Evolutionary conservation across 1,284 basidiomycete genomes (phyloP).

Genomic region (Cryptococcus deneoformans): DNA sequence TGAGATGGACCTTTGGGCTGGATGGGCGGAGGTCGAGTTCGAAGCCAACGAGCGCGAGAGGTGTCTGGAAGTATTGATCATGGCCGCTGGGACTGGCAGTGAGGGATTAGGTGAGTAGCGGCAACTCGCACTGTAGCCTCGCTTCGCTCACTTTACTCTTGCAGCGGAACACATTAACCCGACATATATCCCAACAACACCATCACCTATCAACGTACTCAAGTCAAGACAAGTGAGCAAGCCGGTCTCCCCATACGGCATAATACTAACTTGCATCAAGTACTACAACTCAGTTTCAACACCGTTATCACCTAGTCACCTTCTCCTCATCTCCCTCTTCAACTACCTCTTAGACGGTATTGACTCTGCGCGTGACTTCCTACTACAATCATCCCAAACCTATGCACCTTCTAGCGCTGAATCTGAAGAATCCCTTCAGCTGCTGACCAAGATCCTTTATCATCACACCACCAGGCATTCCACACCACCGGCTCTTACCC

Average conservation of each 20-base stretch:
- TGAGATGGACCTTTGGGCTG: constrained; percentile 65
- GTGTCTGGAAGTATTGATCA: constrained; percentile 24
- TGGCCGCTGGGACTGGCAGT: constrained; percentile 22
- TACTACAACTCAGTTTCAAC: constrained; percentile 11
- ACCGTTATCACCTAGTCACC: neutral
- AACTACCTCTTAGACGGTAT: constrained; percentile 24
- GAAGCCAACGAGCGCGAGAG: constrained; percentile 43
- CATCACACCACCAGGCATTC: constrained; percentile 32
- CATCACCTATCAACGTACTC: constrained; percentile 26
- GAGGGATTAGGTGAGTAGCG: constrained; percentile 10
- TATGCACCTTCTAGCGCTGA: constrained; percentile 24
- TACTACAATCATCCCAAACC: constrained; percentile 1
- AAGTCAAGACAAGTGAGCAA: constrained; percentile 37
- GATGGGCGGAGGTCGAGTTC: constrained; percentile 84
- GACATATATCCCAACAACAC: neutral
- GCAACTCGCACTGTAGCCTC: too few species aligned
- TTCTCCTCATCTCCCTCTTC: constrained; percentile 31
- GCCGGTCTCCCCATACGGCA: neutral
- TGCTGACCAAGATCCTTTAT: constrained; percentile 45
- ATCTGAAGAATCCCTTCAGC: constrained; percentile 45
- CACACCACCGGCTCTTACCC: constrained; percentile 35
- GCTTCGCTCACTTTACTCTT: too few species aligned
- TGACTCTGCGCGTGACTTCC: constrained; percentile 15
- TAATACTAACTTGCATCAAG: constrained; percentile 5
- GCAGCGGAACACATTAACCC: too few species aligned